Evolutionary conservation across 768 basidiomycete genomes (phyloP).

Genomic region (Kwoniella sp.): DNA sequence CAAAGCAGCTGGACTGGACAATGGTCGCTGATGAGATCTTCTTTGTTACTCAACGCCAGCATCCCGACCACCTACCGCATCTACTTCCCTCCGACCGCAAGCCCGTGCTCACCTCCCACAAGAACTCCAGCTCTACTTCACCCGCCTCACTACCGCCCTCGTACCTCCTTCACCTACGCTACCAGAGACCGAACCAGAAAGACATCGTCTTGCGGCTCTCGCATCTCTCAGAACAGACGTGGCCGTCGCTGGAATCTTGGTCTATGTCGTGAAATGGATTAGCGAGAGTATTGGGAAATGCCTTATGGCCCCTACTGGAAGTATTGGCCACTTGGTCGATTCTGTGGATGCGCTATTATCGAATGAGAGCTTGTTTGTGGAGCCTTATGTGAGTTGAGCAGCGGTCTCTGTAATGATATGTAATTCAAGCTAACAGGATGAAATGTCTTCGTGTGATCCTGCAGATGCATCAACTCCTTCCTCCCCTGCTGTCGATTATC

Average conservation of each 20-base stretch:
- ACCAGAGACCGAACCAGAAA: slow-evolving; percentile 61
- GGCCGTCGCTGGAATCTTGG: slow-evolving; percentile 84
- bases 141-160: slow-evolving; percentile 80
- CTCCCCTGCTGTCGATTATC: slow-evolving; percentile 85
- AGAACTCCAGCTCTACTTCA: slow-evolving; percentile 93
- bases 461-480: slow-evolving; percentile 92
- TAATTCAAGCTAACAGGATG: slow-evolving; percentile 11
- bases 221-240: slow-evolving; percentile 86
- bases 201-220: slow-evolving; percentile 81
- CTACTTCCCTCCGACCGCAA: slow-evolving; percentile 62
- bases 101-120: slow-evolving; percentile 90
- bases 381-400: slow-evolving; percentile 78
- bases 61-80: slow-evolving; percentile 31
- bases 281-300: slow-evolving; percentile 75
- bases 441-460: not conserved
- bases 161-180: slow-evolving; percentile 59
- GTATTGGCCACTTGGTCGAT: slow-evolving; percentile 79
- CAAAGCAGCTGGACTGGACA: too few relatives aligned
- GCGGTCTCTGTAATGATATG: not conserved
- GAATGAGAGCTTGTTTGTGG: slow-evolving; percentile 86
- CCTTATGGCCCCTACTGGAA: slow-evolving; percentile 62
- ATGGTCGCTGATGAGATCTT: not conserved
- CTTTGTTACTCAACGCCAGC: slow-evolving; percentile 6
- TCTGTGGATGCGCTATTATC: slow-evolving; percentile 81
- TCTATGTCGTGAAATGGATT: slow-evolving; percentile 93